Base-by-base conservation (phyloP, 768 basidiomycete species). In the Amanita phalloides region DNA sequence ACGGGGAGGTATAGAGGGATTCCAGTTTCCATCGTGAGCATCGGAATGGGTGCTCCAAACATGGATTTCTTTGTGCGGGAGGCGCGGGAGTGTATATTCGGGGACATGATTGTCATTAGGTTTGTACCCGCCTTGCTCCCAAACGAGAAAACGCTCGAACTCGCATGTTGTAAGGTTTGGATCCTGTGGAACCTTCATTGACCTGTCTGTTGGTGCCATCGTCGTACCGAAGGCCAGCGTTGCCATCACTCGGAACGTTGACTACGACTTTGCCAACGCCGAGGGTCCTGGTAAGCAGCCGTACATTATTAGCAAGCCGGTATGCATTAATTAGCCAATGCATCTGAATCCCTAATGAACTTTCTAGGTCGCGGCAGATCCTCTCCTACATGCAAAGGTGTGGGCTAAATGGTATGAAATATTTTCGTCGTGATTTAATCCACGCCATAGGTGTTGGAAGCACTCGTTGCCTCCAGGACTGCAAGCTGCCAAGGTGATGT, bases 51-150 rank as follows among this genome's bases (percentile, higher is more conserved):
- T 17, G 72, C 68, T 54, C 78, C 87, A 0, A 90, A 87, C 66
- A 84, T 82, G 69, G 89, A 91, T 64, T 91, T 90, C 67, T 88
- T 90, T 62, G 77, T 91, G 20, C 78, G 88, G 55, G 88, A 91
- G 67, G 79, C 76, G 23, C 74, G 87, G 55, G 89, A 90, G 64
- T 82, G 82, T 57, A 63, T 88, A 36, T 71, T 64, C 53, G 88
- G 88, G 13, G 77, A 79, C 61, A 70, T 79, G 70, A 63, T 63
- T 53, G 64, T 78, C 44, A 64, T 79, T 58, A 74, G 77, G 76
- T 76, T 63, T 49, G 32, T 10, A 25, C 37, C 5, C 1, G 13
- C 23, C n/a, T 17, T 3, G 1, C n/a, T 23, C 20, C 23, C 23
- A 8, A 35, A 13, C 26, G 37, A 49, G 25, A 17, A 17, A 25